Base-by-base conservation (phyloP, 2,329 filamentous ascomycete genomes). In the Tolypocladium ophioglossoides region DNA sequence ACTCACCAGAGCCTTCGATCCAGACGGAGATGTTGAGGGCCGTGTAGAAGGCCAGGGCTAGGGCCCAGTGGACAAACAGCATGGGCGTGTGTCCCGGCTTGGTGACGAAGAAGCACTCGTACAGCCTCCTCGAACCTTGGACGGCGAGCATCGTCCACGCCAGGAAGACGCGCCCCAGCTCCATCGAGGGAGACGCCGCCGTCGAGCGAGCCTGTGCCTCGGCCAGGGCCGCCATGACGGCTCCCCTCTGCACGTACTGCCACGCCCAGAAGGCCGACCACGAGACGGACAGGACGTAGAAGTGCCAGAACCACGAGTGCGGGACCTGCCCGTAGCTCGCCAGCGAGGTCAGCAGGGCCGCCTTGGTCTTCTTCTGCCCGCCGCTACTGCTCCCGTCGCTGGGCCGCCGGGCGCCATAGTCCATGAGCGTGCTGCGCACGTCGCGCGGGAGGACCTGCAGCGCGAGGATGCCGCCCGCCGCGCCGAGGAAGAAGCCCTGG, bases 251-350 rank as follows among this genome's bases (percentile, higher is more conserved):
- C 27, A 80, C 59, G 53, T 87, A 79, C 68, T 91, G 85, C 60
- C 71, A 69, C 0, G 77, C 80, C 90, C 91, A 96, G 67, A 91
- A 87, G 5, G 82, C 63, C 0, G 89, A 91, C 56, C 82, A 84
- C 2, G 74, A 65, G 5, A 91, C 72, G 4, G 89, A 92, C 38
- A 84, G 68, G 52, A 87, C 65, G 68, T 99, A 97, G 72, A 96
- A 97, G 62, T 94, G 87, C 46, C 78, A 79, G 69, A 97, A 97
- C 84, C 89, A 97, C 57, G 80, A 80, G 71, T 97, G 94, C 24
- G 92, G 91, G 38, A 96, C 86, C 65, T 82, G 80, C 60, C 72
- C 71, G 51, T 59, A 59, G 44, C 63, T 56, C 24, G 64, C 61
- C 35, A 73, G 44, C 52, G 61, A 61, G 52, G 63, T 61, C 10